phyloP scores from a whole-genome alignment of 192 early-diverging fungal species.

The Backusella macrospora region DNA sequence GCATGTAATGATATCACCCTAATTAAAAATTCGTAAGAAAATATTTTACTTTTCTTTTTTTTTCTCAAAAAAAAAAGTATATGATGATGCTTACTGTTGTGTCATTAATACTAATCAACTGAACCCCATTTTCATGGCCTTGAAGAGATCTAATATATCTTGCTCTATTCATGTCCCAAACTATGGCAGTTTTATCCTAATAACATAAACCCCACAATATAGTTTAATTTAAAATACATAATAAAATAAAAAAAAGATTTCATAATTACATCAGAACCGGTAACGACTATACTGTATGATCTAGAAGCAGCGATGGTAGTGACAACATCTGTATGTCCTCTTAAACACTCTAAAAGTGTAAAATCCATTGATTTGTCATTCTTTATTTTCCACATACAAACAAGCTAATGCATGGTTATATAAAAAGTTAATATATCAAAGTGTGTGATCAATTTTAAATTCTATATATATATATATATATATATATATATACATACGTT shows the following conservation, averaged over 20 bases:
- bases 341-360: slow-evolving; percentile 53
- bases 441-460: neutral
- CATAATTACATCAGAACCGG: slow-evolving; percentile 52
- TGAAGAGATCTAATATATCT: slow-evolving; percentile 61
- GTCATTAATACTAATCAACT: slow-evolving; percentile 58
- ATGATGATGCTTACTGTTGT: slow-evolving; percentile 49
- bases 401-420: slow-evolving; percentile 42
- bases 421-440: neutral
- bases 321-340: slow-evolving; percentile 60
- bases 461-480: neutral
- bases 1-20: slow-evolving; percentile 68
- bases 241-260: neutral
- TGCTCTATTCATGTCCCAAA: slow-evolving; percentile 69
- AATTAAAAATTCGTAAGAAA: neutral
- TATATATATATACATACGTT: slow-evolving; percentile 33
- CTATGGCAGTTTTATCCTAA: slow-evolving; percentile 62
- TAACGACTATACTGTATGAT: slow-evolving; percentile 62
- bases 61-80: neutral
- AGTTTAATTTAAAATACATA: neutral
- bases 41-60: neutral
- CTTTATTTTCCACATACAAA: slow-evolving; percentile 62
- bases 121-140: slow-evolving; percentile 55
- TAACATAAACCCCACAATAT: neutral
- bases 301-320: slow-evolving; percentile 53
- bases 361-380: slow-evolving; percentile 50